Evolutionary conservation across 2,329 filamentous ascomycete species (phyloP).

Genomic region (Davidsoniella australis): DNA sequence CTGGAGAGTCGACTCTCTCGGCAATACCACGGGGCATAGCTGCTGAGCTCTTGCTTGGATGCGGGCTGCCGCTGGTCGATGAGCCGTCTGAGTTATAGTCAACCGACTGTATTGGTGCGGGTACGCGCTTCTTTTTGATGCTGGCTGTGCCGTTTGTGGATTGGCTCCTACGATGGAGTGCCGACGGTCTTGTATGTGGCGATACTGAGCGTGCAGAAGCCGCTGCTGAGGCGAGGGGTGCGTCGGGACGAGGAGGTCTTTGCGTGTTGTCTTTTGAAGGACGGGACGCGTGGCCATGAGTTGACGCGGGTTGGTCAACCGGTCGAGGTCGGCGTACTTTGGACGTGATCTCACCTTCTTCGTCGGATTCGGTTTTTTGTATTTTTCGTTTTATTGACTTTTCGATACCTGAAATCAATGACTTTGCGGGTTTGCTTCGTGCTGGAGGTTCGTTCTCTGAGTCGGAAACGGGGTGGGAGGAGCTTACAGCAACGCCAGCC

Average conservation of each 20-base stretch:
- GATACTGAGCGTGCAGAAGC: conserved; percentile 34
- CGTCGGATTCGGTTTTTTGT: conserved; percentile 37
- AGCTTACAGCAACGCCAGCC: not conserved
- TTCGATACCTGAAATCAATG: not conserved
- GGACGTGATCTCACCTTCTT: conserved; percentile 33
- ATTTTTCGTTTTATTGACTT: conserved; percentile 34
- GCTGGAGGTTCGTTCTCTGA: conserved; percentile 35
- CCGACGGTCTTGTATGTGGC: conserved; percentile 30
- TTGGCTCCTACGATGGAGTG: conserved; percentile 41
- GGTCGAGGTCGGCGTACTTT: conserved; percentile 35
- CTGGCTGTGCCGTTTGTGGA: conserved; percentile 42
- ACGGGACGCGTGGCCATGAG: not conserved
- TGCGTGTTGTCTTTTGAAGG: conserved; percentile 3
- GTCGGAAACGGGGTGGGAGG: conserved; percentile 32
- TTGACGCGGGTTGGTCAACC: conserved; percentile 14
- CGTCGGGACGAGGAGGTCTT: conserved; percentile 5
- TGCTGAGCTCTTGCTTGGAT: conserved; percentile 41
- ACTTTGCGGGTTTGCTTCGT: conserved; percentile 27
- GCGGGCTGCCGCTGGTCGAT: conserved; percentile 41
- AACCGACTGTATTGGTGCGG: conserved; percentile 42
- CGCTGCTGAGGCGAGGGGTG: conserved; percentile 2
- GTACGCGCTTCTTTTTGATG: conserved; percentile 51
- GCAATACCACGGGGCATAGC: conserved; percentile 35
- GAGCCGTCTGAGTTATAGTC: conserved; percentile 54
- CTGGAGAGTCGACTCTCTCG: conserved; percentile 46